Base-by-base conservation (phyloP, 306 rosid genomes). In the Dryas alaskensis region DNA sequence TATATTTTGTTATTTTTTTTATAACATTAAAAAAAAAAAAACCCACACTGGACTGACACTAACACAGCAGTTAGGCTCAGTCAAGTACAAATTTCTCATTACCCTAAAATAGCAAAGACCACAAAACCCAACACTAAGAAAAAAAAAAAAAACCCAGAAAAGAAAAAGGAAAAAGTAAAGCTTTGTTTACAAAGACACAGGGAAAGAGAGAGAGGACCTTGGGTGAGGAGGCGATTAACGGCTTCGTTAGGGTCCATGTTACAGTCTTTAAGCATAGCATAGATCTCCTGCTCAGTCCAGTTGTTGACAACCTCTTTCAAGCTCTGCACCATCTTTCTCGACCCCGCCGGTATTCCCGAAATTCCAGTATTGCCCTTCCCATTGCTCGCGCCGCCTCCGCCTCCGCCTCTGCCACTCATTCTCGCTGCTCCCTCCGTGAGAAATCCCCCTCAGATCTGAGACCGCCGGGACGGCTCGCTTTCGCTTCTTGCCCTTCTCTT, bases 211-310 rank as follows among this genome's bases (percentile, higher is more conserved):
- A 51, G 51, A 45, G 13, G 68, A 94, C 98, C 99, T 92, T 95
- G 99, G 0, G 97, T 79, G n/a, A 95, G 96, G 69, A 95, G 98
- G 70, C 98, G 99, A 87, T 89, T 90, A 76, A 95, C 96, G 53
- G 99, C 92, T 87, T 95, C 99, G 76, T 95, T 86, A 58, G 98
- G 99, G 97, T 95, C 99, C 99, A 95, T 95, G 87, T 95, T 92
- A 82, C 98, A 95, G 62, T 95, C 99, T 76, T 85, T 90, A 80
- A 95, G 98, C 60, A 84, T 81, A 57, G 91, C 90, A 62, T 95
- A 95, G 98, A 95, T 95, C 99, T 95, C 99, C 79, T 77, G 84
- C 45, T 95, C 99, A 9, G 96, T 90, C 65, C 89, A 84, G 87
- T 92, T 92, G 67, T 73, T 65, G 1, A 95, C 96, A 80, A 95